Evolutionary conservation across 2,329 filamentous ascomycete genomes (phyloP).

Genomic region (Hymenoscyphus occultus): DNA sequence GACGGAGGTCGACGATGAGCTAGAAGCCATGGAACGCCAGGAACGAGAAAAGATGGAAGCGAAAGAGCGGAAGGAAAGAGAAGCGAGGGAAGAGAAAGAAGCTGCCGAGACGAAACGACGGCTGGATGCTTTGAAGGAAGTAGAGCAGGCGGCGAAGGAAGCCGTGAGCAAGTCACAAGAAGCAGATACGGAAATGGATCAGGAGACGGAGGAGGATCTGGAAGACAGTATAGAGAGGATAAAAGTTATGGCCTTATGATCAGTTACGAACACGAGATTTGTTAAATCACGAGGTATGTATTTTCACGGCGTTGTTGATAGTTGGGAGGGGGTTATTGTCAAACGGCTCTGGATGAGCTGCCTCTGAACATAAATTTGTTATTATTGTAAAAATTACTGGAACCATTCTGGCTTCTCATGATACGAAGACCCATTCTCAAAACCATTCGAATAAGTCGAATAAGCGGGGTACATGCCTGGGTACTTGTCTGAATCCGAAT

Average conservation of each 20-base stretch:
- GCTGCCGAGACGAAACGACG: conserved; percentile 33
- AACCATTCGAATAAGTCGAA: background rate
- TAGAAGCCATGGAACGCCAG: conserved; percentile 65
- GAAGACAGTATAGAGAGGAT: conserved; percentile 23
- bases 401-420: conserved; percentile 14
- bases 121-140: conserved; percentile 30
- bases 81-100: conserved; percentile 32
- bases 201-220: conserved; percentile 17
- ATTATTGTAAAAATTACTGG: conserved; percentile 21
- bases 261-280: background rate
- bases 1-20: conserved; percentile 80
- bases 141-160: conserved; percentile 26
- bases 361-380: conserved; percentile 25
- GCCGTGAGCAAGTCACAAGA: conserved; percentile 17
- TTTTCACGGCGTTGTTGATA: conserved; percentile 17
- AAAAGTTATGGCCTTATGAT: conserved; percentile 18
- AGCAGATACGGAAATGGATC: conserved; percentile 10
- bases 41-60: conserved; percentile 45
- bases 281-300: background rate
- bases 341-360: conserved; percentile 16
- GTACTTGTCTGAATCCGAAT: background rate
- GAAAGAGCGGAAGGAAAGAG: conserved; percentile 31
- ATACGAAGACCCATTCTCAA: conserved; percentile 15
- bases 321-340: conserved; percentile 14
- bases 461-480: background rate